Base-by-base conservation (phyloP, 768 basidiomycete genomes). In the Mycena rosella region DNA sequence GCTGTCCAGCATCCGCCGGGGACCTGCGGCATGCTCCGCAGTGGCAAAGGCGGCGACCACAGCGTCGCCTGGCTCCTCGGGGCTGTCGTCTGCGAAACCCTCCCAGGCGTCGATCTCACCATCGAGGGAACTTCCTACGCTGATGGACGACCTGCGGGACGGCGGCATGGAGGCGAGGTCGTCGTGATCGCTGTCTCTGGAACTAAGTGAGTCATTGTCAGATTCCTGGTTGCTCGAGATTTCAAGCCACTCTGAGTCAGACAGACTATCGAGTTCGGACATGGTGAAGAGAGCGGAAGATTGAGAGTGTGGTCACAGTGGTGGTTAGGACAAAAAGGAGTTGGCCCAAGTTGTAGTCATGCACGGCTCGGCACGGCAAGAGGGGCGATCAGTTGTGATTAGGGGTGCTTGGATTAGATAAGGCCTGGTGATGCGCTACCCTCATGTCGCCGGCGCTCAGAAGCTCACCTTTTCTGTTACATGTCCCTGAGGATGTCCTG, bases 161-260 rank as follows among this genome's bases (percentile, higher is more conserved):
- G 83, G 84, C 27, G 90, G 85, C 64, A 83, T 80, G 47, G 85
- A 86, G 44, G 76, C 76, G 20, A 69, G 67, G 77, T 76, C 76
- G 74, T 89, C 89, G 77, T 80, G 88, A 84, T 91, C 90, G 74
- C 86, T 88, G 75, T 85, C 88, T 69, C 83, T 81, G 70, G 88
- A 88, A 71, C 82, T 86, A 47, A 71, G 66, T 75, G 89, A 78
- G 74, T 91, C 90, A 77, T 87, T 88, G 74, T 91, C 91, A 38
- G 91, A 91, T 60, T 88, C 88, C 72, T 87, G 87, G 76, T 86
- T 88, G 74, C 88, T 89, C 32, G 90, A 81, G 71, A 94, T 85
- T 74, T 94, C 92, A 74, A 92, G 89, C 93, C 93, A 94, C 78
- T 94, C 93, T 32, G 91, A 92, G 81, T 94, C 93, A 42, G 92